phyloP scores from a whole-genome alignment of 225 moss, liverwort and hornwort genomes.

The Ulota crispa region DNA sequence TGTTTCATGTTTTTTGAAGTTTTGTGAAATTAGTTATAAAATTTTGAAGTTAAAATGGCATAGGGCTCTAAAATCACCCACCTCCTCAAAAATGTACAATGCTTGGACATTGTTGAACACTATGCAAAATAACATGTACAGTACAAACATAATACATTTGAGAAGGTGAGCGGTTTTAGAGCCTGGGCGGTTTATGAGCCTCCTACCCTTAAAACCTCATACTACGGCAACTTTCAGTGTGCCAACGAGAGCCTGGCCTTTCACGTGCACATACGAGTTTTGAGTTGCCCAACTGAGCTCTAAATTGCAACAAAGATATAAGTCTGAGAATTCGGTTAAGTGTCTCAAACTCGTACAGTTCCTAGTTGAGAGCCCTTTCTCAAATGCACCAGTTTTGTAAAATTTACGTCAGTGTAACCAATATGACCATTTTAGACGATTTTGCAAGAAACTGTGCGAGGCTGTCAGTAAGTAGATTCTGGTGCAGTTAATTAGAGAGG shows the following conservation, averaged over 20 bases:
- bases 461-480: neutral
- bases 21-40: no score
- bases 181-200: no score
- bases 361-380: neutral
- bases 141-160: no score
- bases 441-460: neutral
- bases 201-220: neutral
- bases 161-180: no score
- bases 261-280: neutral
- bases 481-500: neutral
- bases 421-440: neutral
- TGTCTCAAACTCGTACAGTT: neutral
- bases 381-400: neutral
- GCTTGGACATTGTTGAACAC: no score
- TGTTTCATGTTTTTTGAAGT: no score
- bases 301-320: no score
- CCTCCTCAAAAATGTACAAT: no score
- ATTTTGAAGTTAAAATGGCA: no score
- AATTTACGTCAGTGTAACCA: neutral
- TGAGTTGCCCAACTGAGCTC: neutral
- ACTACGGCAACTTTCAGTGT: neutral
- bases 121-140: no score
- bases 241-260: neutral
- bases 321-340: neutral
- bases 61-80: no score